These are phyloP conservation scores for Monilinia polystroma DNA, from an alignment of 2,329 filamentous ascomycete species.

Conservation along the genomic window DNA sequence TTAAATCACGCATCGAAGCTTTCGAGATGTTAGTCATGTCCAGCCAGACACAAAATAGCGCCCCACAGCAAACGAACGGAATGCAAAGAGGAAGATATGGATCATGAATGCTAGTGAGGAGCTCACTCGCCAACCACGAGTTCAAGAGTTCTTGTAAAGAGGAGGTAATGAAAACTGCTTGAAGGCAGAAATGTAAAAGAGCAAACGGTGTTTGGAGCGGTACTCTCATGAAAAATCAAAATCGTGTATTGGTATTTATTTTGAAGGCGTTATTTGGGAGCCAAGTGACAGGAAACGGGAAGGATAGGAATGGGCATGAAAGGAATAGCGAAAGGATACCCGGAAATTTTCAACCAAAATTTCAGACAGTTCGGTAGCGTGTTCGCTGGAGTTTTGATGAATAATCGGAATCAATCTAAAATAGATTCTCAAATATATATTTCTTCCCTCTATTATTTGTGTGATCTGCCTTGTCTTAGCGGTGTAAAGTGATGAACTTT, in stretches of 20 bases:
- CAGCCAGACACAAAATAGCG: conserved; percentile 24
- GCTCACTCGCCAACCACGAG: neutral
- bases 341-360: neutral
- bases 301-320: neutral
- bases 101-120: neutral
- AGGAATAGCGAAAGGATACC: conserved; percentile 19
- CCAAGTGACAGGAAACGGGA: neutral
- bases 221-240: neutral
- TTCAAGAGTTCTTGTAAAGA: neutral
- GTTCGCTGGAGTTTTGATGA: conserved; percentile 8
- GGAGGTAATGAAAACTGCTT: conserved; percentile 2
- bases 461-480: neutral
- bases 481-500: neutral
- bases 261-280: neutral
- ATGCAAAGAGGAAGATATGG: conserved; percentile 18
- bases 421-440: conserved; percentile 10
- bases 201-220: conserved; percentile 10
- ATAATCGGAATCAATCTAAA: conserved; percentile 7
- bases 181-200: conserved; percentile 2
- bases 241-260: neutral
- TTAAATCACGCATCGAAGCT: conserved; percentile 76
- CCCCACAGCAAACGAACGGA: conserved; percentile 4
- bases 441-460: neutral
- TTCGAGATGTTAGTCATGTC: conserved; percentile 78
- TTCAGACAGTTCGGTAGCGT: conserved; percentile 12